phyloP scores from a whole-genome alignment of 2,329 filamentous ascomycete genomes.

The Botrytis hyacinthi region DNA sequence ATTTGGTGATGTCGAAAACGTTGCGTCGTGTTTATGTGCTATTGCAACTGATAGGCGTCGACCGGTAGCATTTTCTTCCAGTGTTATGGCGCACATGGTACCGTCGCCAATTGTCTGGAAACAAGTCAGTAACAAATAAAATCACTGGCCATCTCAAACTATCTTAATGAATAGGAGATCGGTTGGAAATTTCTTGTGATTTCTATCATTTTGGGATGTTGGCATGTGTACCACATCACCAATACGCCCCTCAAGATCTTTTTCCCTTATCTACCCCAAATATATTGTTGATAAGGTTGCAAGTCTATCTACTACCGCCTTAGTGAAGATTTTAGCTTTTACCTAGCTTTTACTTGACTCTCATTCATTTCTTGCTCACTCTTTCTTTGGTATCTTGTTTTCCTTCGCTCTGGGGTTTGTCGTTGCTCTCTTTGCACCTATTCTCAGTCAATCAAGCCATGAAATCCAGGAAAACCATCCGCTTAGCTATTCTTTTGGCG shows the following conservation, averaged over 20 bases:
- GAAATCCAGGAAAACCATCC: constrained; percentile 4
- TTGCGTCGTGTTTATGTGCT: not conserved
- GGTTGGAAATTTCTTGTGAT: not conserved
- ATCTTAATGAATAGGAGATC: not conserved
- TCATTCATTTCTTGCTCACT: not conserved
- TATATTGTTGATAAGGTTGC: not conserved
- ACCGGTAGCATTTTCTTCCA: not conserved
- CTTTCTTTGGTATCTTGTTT: not conserved
- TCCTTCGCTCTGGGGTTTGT: not conserved
- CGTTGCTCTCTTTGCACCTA: not conserved
- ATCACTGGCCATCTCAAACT: not conserved
- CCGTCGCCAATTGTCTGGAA: not conserved
- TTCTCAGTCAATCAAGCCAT: constrained; percentile 1
- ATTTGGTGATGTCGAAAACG: not conserved
- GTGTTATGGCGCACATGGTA: not conserved
- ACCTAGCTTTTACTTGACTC: too few species aligned
- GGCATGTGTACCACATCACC: not conserved
- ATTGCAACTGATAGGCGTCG: too few species aligned
- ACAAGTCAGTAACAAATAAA: too few species aligned
- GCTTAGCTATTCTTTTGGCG: not conserved
- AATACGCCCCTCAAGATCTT: not conserved
- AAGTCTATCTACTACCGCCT: not conserved
- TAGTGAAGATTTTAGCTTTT: not conserved
- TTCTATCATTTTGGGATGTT: not conserved
- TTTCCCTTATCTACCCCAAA: not conserved